Percentiles rank a stretch among this genome's conserved stretches.
Conservation (phyloP, 371 early-diverging fungal genomes). For the Mucor mucedo region DNA sequence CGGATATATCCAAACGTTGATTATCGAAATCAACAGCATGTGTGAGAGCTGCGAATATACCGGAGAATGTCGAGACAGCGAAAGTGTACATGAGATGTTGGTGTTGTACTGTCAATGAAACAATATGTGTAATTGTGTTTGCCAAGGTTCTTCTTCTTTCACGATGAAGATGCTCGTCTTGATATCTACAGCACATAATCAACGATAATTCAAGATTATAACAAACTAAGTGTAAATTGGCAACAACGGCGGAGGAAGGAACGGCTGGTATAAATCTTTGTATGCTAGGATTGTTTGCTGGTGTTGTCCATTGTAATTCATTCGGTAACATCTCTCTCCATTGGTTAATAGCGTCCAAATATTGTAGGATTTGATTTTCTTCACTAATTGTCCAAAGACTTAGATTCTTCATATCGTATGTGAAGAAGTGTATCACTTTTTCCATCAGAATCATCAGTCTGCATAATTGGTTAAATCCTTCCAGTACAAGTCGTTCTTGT, state of each 20-base stretch:
- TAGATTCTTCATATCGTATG: slow-evolving; percentile 36
- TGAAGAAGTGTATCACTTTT: slow-evolving; percentile 43
- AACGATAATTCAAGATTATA: slow-evolving; percentile 50
- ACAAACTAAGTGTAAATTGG: slow-evolving; percentile 43
- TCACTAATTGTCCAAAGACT: slow-evolving; percentile 43
- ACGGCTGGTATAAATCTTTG: slow-evolving; percentile 22
- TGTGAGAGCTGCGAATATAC: slow-evolving; percentile 49
- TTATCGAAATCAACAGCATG: slow-evolving; percentile 50
- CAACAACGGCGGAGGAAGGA: slow-evolving; percentile 36
- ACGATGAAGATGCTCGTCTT: slow-evolving; percentile 43
- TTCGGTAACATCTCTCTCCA: slow-evolving; percentile 44
- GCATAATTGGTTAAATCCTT: slow-evolving; percentile 46
- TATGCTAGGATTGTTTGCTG: slow-evolving; percentile 11
- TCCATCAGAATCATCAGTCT: slow-evolving; percentile 49
- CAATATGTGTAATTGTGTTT: slow-evolving; percentile 49
- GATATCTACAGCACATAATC: slow-evolving; percentile 48
- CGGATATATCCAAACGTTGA: slow-evolving; percentile 34
- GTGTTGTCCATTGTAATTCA: slow-evolving; percentile 39
- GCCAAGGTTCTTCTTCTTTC: slow-evolving; percentile 43
- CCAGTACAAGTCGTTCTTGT: slow-evolving; percentile 39
- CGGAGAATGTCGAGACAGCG: slow-evolving; percentile 43
- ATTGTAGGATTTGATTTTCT: slow-evolving; percentile 43
- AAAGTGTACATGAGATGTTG: slow-evolving; percentile 45
- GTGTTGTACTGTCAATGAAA: slow-evolving; percentile 40
- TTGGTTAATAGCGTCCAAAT: slow-evolving; percentile 38